These are phyloP conservation scores for Mrakia gelida DNA, from an alignment of 768 basidiomycete genomes.

Conservation along the genomic window DNA sequence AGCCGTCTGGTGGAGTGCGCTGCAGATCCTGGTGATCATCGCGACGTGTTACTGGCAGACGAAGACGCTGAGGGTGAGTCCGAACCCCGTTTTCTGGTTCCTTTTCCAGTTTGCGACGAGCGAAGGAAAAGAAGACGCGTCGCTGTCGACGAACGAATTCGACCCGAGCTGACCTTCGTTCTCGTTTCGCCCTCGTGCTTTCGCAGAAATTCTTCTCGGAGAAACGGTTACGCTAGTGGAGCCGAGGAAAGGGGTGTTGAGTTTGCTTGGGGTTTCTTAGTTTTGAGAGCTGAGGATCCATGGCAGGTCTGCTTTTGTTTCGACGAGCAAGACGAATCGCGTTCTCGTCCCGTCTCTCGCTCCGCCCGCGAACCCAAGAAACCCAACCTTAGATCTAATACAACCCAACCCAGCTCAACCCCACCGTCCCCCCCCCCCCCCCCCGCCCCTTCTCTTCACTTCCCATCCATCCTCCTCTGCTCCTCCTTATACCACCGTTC, in stretches of 20 bases:
- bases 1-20: conserved; percentile 90
- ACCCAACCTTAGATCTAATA: neutral
- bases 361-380: too few species aligned
- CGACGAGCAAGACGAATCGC: too few species aligned
- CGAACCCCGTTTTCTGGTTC: neutral
- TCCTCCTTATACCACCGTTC: neutral
- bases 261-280: too few species aligned
- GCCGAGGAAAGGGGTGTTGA: neutral
- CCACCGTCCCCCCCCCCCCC: neutral
- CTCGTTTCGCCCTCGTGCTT: neutral
- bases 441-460: neutral
- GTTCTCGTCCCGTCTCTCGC: too few species aligned
- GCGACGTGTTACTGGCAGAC: conserved; percentile 89
- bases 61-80: conserved; percentile 71
- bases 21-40: conserved; percentile 78
- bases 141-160: too few species aligned
- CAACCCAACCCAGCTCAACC: neutral
- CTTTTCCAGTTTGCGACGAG: neutral
- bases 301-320: too few species aligned
- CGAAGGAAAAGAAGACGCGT: neutral
- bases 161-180: neutral
- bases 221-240: conserved; percentile 29
- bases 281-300: too few species aligned
- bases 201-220: conserved; percentile 34
- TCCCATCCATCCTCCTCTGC: conserved; percentile 3